A percentile compares a stretch with the other conserved stretches of the same genome.
Conservation (phyloP, 768 basidiomycete species). For the Pisolithus tinctorius region DNA sequence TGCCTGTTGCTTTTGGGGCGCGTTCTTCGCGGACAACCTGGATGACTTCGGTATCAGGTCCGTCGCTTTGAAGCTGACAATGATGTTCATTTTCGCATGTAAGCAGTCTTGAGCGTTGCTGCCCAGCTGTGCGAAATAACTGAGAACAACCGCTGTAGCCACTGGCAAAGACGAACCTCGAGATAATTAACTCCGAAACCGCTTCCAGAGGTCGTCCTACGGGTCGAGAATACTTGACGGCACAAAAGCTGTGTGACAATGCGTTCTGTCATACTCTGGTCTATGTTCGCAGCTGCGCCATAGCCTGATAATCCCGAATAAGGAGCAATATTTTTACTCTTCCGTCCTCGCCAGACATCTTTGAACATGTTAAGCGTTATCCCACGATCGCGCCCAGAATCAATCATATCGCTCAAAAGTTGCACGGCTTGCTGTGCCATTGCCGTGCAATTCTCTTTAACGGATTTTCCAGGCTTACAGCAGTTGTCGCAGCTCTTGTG, state of each 20-base stretch:
- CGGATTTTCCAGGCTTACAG: conserved; percentile 37
- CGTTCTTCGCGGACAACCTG: conserved; percentile 5
- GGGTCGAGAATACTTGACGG: conserved; percentile 41
- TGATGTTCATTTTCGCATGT: conserved; percentile 10
- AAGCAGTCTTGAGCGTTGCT: conserved; percentile 17
- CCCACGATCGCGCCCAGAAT: conserved; percentile 33
- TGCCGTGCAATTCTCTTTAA: conserved; percentile 54
- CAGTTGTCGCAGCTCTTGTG: conserved; percentile 81
- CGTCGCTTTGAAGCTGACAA: conserved; percentile 22
- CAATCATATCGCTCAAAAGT: conserved; percentile 44
- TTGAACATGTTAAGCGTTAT: conserved; percentile 57
- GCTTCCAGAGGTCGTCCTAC: conserved; percentile 39
- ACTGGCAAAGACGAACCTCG: conserved; percentile 29
- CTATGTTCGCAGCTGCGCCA: conserved; percentile 47
- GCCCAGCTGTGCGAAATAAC: conserved; percentile 10
- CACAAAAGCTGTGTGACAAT: conserved; percentile 52
- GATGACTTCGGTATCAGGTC: conserved; percentile 8
- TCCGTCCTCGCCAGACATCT: conserved; percentile 61
- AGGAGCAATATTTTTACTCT: conserved; percentile 34
- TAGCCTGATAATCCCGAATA: conserved; percentile 43
- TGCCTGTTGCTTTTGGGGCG: not conserved
- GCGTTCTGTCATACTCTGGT: conserved; percentile 53
- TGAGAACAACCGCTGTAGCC: not conserved
- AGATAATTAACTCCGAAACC: conserved; percentile 50
- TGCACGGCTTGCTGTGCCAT: conserved; percentile 49